Evolutionary conservation across 2,329 filamentous ascomycete genomes (phyloP).

Genomic region (Fusarium chuoi): DNA sequence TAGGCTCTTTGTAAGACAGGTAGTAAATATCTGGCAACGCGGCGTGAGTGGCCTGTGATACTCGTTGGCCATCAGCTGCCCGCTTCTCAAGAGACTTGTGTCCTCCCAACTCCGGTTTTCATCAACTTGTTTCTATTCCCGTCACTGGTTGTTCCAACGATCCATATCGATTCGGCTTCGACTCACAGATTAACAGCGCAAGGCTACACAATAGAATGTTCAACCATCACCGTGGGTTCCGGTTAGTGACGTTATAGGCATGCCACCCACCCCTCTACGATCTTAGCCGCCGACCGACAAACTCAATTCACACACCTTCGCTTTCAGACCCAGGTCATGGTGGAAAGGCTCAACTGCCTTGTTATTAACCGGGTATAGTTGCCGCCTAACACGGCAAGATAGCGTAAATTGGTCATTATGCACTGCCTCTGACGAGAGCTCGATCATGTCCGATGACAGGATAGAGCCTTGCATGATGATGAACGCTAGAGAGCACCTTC

Average conservation of each 20-base stretch:
- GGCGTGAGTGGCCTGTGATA: not conserved
- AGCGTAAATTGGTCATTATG: not conserved
- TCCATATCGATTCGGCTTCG: not conserved
- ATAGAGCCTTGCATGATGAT: constrained; percentile 34
- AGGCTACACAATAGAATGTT: not conserved
- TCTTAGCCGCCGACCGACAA: constrained; percentile 17
- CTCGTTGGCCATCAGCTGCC: not conserved
- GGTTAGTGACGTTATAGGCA: constrained; percentile 16
- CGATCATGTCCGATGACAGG: constrained; percentile 10
- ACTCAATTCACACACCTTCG: constrained; percentile 31
- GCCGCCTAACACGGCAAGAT: constrained; percentile 31
- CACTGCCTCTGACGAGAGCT: not conserved
- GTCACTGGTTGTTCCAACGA: not conserved
- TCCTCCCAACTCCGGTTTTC: not conserved
- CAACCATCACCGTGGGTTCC: not conserved
- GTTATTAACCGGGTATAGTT: constrained; percentile 27
- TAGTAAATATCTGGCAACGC: not conserved
- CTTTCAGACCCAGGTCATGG: constrained; percentile 14
- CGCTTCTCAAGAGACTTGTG: not conserved
- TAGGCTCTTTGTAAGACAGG: not conserved
- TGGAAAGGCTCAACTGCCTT: constrained; percentile 18
- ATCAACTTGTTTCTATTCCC: not conserved
- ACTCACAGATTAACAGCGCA: not conserved
- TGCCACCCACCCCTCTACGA: constrained; percentile 11
- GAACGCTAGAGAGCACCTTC: constrained; percentile 23